Base-by-base conservation (phyloP, 495 filamentous ascomycete species). In the Xylaria nigripes region DNA sequence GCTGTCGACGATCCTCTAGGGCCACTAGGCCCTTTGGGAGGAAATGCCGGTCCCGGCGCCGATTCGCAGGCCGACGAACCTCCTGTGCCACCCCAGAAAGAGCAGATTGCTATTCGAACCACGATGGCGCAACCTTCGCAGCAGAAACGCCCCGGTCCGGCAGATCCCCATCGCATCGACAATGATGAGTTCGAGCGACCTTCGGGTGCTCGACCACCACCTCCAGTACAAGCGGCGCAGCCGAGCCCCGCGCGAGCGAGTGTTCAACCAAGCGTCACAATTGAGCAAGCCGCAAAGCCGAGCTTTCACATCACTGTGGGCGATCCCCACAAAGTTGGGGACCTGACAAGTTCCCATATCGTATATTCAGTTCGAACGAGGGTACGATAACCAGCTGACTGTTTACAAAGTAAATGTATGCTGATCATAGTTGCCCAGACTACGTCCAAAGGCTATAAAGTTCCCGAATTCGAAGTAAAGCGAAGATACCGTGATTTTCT, bases 291-390 rank as follows among this genome's bases (percentile, higher is more conserved):
- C 46, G 84, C 90, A 36, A 88, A 93, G 60, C 94, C 93, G 12
- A 85, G 76, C 24, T 97, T 97, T 68, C 76, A 88, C n/a, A 96
- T 98, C 57, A 81, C 77, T 1, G 93, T 98, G 12, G 93, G 93
- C 41, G 93, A 98, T 74, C 94, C 94, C 36, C 89, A 95, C 68
- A 98, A 97, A 69, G 91, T 98, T 51, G 94, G 93, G 41, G 93
- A 97, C 70, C 71, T 96, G 64, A 95, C 94, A 12, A 95, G 87
- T 63, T 95, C 90, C 57, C 93, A 98, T 70, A 98, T 93, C 61
- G 94, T 96, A 21, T 98, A 98, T 70, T 87, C 90, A 58, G 92
- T 98, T 40, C 77, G 86, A 63, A 98, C 93, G 29, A 93, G 86
- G 85, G 90, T 95, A 81, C 54, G 63, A 27, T 42, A 4, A 7